Conservation (phyloP, 148 eudicot species). For the Rhododendron molle region DNA sequence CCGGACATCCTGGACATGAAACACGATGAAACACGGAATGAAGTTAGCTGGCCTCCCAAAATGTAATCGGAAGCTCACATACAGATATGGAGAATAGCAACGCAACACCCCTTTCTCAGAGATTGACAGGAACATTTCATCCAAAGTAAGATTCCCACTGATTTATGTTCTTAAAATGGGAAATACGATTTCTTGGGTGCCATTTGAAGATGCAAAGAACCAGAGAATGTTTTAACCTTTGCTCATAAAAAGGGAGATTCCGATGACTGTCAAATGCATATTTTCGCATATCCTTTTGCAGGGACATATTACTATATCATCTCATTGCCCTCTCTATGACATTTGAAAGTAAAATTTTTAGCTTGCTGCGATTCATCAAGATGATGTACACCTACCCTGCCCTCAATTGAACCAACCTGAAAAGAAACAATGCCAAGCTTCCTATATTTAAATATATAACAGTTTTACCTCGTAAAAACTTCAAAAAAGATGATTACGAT, state of each 20-base stretch:
- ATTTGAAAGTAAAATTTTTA: constrained; percentile 94
- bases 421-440: constrained; percentile 12
- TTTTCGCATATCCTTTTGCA: neutral
- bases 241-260: neutral
- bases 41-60: neutral
- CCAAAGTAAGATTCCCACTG: neutral
- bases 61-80: neutral
- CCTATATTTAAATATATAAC: neutral
- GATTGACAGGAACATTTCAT: neutral
- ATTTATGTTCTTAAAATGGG: neutral
- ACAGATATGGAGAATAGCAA: neutral
- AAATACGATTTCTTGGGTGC: neutral
- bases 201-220: neutral
- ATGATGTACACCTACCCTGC: constrained; percentile 96
- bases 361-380: constrained; percentile 80
- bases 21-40: neutral
- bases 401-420: constrained; percentile 96
- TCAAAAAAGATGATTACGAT: neutral
- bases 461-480: neutral
- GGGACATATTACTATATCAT: neutral
- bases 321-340: constrained; percentile 84
- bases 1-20: neutral
- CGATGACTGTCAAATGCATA: neutral
- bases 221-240: neutral
- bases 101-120: neutral